Base-by-base conservation (phyloP, 768 basidiomycete species). In the button mushroom (Agaricus bisporus) region DNA sequence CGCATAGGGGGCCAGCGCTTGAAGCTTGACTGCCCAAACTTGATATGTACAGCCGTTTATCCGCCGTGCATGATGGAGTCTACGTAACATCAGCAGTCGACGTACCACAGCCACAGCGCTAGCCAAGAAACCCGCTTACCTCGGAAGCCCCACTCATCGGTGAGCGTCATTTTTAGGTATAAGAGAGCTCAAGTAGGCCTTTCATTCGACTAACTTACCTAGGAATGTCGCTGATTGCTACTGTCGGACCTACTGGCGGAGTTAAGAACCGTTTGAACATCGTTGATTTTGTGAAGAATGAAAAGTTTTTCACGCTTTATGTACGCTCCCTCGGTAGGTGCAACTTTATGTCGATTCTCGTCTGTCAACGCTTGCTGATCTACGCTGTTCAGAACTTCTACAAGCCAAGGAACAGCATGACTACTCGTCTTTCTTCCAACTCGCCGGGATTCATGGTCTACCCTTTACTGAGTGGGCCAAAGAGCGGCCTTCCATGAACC, bases 391-490 rank as follows among this genome's bases (percentile, higher is more conserved):
- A 54, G 53, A 54, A 28, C 4, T 12, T 15, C 39, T 48, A 10
- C 47, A 54, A 14, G 47, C 26, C 29, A 39, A 25, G n/a, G 36
- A 39, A 10, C 53, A 54, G 38, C 17, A 35, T 15, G 38, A 14
- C 28, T 22, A 36, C 12, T 29, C 57, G 14, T 77, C 77, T 14
- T 75, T 69, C 62, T 76, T 74, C 62, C 64, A 67, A 32, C 64
- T 80, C 42, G 69, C 66, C 2, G 76, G 75, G n/a, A 80, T 81
- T 44, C 79, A 81, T 55, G 79, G 78, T 10, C 58, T 73, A 20
- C 79, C 79, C 0, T 73, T 68, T 54, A 59, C 64, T 2, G 59
- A 61, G 2, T 81, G 75, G 75, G 68, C 50, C 15, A 73, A 68
- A 6, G 59, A 63, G 17, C 22, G 62, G 35, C 64, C 60, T 28